Base-by-base conservation (phyloP, 2,329 filamentous ascomycete genomes). In the Alternaria postmessia region DNA sequence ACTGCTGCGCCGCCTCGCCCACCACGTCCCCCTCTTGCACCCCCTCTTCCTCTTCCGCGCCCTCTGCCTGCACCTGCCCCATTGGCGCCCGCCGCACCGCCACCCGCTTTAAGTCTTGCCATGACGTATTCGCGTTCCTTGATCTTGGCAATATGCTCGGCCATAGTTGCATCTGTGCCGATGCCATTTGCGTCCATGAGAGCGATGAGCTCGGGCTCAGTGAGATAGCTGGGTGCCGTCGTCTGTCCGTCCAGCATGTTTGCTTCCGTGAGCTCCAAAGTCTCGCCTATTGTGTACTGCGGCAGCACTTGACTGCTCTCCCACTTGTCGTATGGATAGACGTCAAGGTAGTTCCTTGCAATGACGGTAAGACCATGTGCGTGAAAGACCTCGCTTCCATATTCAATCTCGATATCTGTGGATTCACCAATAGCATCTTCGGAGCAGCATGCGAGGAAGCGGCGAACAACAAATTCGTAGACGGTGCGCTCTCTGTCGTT, bases 151-250 rank as follows among this genome's bases (percentile, higher is more conserved):
- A 99, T 99, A 75, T 99, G 95, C 72, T 99, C 95, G 0, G 95
- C 95, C 95, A 99, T 99, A 1, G 95, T 99, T 7, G 95, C 95
- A 81, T 99, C 95, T 9, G 95, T 99, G 12, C 95, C 95, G 65
- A 99, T 99, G 2, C 95, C 95, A 75, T 99, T 99, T 44, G 93
- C 94, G 80, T 99, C 95, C 95, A 99, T 99, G 11, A 99, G 86
- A 3, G 91, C 91, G 74, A 99, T 97, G 26, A 99, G 84, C 75
- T 99, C 95, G 0, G 95, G 94, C 76, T 99, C 95, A 0, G 95
- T 98, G 30, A 99, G 84, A 75, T 96, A 97, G 22, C 86, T 87
- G 0, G 95, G 95, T 12, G 94, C 84, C 1, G 86, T 87, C 0
- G 95, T 99, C 78, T 96, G 91, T n/a, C 95, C 94, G 70, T 98